Conservation (phyloP, 148 eudicot genomes). For the Rhododendron henanense region DNA sequence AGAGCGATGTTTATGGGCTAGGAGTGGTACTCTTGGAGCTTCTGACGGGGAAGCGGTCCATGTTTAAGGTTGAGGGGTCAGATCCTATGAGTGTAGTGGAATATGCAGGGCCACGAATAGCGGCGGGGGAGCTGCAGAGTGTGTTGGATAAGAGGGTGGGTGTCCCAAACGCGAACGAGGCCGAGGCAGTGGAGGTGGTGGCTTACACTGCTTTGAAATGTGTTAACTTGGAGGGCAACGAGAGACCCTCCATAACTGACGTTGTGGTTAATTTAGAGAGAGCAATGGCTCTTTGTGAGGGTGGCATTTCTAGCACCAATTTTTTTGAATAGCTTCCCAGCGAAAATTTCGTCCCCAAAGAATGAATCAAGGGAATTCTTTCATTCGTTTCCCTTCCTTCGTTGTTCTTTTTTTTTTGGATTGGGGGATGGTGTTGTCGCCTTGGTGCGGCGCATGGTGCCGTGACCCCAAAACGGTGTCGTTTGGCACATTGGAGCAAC, state of each 20-base stretch:
- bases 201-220: constrained; percentile 54
- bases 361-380: background rate
- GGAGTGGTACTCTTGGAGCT: constrained; percentile 63
- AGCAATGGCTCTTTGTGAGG: constrained; percentile 44
- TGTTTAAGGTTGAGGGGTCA: constrained; percentile 38
- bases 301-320: constrained; percentile 30
- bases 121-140: constrained; percentile 45
- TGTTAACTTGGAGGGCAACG: constrained; percentile 54
- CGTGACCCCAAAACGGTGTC: too few species aligned
- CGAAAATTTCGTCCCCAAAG: background rate
- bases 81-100: constrained; percentile 51
- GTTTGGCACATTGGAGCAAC: too few species aligned
- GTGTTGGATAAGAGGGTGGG: constrained; percentile 53
- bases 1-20: constrained; percentile 63
- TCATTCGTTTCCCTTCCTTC: background rate
- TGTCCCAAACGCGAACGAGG: constrained; percentile 37
- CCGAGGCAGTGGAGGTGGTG: constrained; percentile 57
- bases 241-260: constrained; percentile 52
- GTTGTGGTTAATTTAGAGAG: constrained; percentile 59
- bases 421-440: too few species aligned
- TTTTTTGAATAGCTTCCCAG: background rate
- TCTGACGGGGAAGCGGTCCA: constrained; percentile 54
- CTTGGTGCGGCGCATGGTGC: too few species aligned
- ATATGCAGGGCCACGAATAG: constrained; percentile 38
- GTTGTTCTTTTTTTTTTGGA: too few species aligned